Evolutionary conservation across 306 rosid species (phyloP), one percentile per base, ranked within the genome.

Genomic region (Lathyrus oleraceus): DNA sequence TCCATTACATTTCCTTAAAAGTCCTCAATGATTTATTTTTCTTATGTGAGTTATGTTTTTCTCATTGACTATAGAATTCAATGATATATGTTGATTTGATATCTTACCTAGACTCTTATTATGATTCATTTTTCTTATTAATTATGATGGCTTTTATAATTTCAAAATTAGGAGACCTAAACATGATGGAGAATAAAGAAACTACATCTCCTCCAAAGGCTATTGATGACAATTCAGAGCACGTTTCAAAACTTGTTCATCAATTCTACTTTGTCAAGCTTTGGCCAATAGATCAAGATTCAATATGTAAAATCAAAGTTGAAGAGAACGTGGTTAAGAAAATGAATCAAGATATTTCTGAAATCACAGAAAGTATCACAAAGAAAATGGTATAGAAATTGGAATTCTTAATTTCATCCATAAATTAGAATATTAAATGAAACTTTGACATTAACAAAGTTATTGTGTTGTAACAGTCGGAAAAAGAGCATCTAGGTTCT

Each of bases 241-340:
- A 47, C 28, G 71, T 12, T 51, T 38, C 72, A 47, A 68, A 20
- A 32, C 47, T 4, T 19, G 62, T 79, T 66, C 73, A 17, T 49
- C 70, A 27, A 20, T 63, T 77, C 51, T 77, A 53, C 62, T 63
- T 57, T 54, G 73, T 67, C 39, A 75, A 75, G 57, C 42, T 36
- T 49, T 52, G 76, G 70, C 81, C 72, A 77, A 52, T 21, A 53
- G 48, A 69, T n/a, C 71, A 66, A 8, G 16, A 54, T 71, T 72
- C 74, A 36, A 17, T 58, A 17, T 48, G 74, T 58, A 60, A 45
- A 48, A 57, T 72, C 2, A 71, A 48, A 51, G 57, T 14, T 39
- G 38, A 65, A 58, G 49, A 59, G 67, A 72, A 39, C 1, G 0
- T 36, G 30, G 2, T 72, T 10, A 60, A 39, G 25, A 67, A 78